A percentile compares a stretch with the other conserved stretches of the same genome.
Conservation (phyloP, 2,329 filamentous ascomycete species). For the Colletotrichum cordylinicola region DNA sequence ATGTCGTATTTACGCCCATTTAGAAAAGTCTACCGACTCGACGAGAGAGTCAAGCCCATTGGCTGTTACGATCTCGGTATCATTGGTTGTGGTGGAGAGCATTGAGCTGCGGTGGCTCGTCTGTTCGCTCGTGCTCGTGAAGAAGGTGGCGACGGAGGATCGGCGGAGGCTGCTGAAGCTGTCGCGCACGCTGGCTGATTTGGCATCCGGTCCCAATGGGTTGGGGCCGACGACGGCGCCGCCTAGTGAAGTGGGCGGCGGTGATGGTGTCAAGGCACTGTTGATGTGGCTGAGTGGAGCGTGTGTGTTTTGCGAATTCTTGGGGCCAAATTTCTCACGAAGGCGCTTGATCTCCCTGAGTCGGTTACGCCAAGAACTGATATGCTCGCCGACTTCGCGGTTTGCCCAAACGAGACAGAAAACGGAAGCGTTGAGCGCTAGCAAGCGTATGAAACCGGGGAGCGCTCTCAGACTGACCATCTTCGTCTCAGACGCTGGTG, state of each 20-base stretch:
- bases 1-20: slow-evolving; percentile 36
- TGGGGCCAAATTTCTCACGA: slow-evolving; percentile 69
- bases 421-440: slow-evolving; percentile 92
- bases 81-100: slow-evolving; percentile 57
- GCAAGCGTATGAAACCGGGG: slow-evolving; percentile 82
- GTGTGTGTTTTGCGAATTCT: slow-evolving; percentile 38
- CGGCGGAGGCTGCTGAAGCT: slow-evolving; percentile 66
- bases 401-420: slow-evolving; percentile 91
- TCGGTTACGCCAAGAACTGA: slow-evolving; percentile 88
- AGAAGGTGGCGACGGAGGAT: slow-evolving; percentile 71
- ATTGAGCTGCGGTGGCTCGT: slow-evolving; percentile 65
- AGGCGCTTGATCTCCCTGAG: slow-evolving; percentile 85
- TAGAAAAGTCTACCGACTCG: slow-evolving; percentile 45
- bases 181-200: slow-evolving; percentile 60
- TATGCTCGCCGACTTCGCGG: slow-evolving; percentile 78
- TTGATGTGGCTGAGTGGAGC: slow-evolving; percentile 31
- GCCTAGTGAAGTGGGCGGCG: slow-evolving; percentile 35
- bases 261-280: slow-evolving; percentile 28
- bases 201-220: slow-evolving; percentile 32
- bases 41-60: slow-evolving; percentile 35
- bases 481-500: slow-evolving; percentile 86
- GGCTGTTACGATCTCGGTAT: slow-evolving; percentile 52
- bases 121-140: slow-evolving; percentile 62
- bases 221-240: slow-evolving; percentile 29
- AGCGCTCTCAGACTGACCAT: slow-evolving; percentile 85